Evolutionary conservation across 2,329 filamentous ascomycete genomes (phyloP).

Genomic region (Colletotrichum eleusines): DNA sequence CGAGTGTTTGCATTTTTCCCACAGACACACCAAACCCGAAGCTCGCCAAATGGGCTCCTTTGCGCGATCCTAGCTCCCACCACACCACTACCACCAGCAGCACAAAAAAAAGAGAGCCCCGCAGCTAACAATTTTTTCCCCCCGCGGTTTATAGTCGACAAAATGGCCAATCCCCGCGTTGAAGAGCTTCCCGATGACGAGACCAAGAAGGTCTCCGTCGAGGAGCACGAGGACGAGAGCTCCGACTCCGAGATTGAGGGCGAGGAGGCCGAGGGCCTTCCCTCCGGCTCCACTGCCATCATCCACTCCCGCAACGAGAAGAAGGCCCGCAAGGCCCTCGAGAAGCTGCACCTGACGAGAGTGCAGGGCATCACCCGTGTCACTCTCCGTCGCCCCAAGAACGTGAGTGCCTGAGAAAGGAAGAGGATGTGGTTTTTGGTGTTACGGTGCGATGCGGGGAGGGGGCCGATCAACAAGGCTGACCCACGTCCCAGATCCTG

Average conservation of each 20-base stretch:
- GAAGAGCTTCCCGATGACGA: conserved; percentile 97
- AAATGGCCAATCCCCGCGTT: conserved; percentile 97
- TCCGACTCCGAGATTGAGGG: conserved; percentile 83
- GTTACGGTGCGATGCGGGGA: conserved; percentile 17
- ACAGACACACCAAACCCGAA: conserved; percentile 22
- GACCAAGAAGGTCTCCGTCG: conserved; percentile 82
- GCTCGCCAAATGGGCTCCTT: conserved; percentile 39
- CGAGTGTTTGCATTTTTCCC: conserved; percentile 23
- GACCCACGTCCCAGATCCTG: conserved; percentile 77
- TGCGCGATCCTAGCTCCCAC: conserved; percentile 42
- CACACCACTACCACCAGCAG: conserved; percentile 27
- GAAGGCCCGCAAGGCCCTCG: conserved; percentile 99
- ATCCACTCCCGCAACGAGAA: conserved; percentile 99
- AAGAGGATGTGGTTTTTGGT: conserved; percentile 1
- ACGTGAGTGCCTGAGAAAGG: conserved; percentile 74
- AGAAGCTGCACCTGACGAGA: conserved; percentile 97
- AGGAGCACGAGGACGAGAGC: conserved; percentile 78
- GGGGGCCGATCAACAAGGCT: conserved; percentile 27
- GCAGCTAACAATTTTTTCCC: conserved; percentile 29
- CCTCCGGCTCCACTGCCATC: conserved; percentile 87
- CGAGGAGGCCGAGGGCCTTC: conserved; percentile 75
- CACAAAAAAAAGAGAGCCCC: conserved; percentile 20
- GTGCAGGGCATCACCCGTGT: conserved; percentile 98
- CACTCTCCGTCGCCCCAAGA: conserved; percentile 97
- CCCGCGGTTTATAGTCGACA: conserved; percentile 51